phyloP scores from a whole-genome alignment of 495 filamentous ascomycete species.

The Glonium stellatum region DNA sequence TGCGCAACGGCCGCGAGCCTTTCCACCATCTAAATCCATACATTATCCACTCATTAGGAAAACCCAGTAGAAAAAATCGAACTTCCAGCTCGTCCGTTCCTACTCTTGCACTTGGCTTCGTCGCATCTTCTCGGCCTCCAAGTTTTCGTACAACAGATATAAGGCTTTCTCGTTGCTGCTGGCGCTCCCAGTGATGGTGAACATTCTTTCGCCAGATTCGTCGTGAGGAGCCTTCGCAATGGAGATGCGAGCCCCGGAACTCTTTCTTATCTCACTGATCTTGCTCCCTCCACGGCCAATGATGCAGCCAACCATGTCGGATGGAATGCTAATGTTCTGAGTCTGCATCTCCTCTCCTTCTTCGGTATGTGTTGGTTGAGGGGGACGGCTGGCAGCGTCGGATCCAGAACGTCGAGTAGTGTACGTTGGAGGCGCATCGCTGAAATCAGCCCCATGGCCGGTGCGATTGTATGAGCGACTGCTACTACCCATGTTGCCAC shows the following conservation, averaged over 20 bases:
- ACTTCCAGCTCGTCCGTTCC: conserved; percentile 11
- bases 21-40: conserved; percentile 3
- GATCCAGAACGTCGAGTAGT: conserved; percentile 69
- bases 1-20: conserved; percentile 6
- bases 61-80: background rate
- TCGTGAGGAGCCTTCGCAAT: conserved; percentile 98
- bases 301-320: conserved; percentile 99
- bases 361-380: conserved; percentile 76
- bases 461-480: conserved; percentile 79
- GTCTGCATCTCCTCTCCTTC: conserved; percentile 97
- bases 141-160: conserved; percentile 95
- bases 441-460: conserved; percentile 96
- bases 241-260: conserved; percentile 91
- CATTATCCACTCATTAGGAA: conserved; percentile 1
- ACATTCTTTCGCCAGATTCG: conserved; percentile 97
- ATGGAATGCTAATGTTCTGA: conserved; percentile 97
- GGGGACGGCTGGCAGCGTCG: conserved; percentile 61
- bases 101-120: conserved; percentile 78
- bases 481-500: conserved; percentile 42
- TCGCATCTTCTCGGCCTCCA: conserved; percentile 97
- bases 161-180: conserved; percentile 90
- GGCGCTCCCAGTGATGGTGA: conserved; percentile 93
- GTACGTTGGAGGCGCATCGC: conserved; percentile 61
- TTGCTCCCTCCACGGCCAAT: conserved; percentile 90
- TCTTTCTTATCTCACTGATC: conserved; percentile 96